Conservation (phyloP, 352 stramenopile species). For the Phytophthora cactorum region DNA sequence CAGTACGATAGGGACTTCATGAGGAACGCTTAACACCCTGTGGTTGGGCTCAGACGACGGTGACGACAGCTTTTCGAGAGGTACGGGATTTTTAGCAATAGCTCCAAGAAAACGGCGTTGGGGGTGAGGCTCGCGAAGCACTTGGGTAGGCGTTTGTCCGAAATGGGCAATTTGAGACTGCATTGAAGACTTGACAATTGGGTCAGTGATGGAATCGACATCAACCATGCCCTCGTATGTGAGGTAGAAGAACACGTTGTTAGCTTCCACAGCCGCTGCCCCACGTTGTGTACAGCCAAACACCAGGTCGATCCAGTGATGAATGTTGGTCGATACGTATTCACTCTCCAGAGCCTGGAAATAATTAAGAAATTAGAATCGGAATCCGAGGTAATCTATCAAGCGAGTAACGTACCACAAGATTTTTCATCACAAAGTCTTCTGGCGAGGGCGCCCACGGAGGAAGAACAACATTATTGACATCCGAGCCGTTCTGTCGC, state of each 20-base stretch:
- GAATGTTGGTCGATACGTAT: constrained; percentile 82
- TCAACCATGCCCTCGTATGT: constrained; percentile 99
- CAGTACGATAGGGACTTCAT: constrained; percentile 66
- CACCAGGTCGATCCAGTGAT: constrained; percentile 91
- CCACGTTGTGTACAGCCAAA: constrained; percentile 82
- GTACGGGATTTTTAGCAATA: neutral
- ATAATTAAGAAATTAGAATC: neutral
- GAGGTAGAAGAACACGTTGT: constrained; percentile 99
- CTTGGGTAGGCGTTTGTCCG: constrained; percentile 97
- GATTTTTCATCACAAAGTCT: constrained; percentile 88
- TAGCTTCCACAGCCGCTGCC: constrained; percentile 87
- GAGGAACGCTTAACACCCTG: constrained; percentile 53
- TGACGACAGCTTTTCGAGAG: constrained; percentile 4
- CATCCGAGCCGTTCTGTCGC: constrained; percentile 77
- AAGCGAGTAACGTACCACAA: constrained; percentile 53
- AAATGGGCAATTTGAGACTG: constrained; percentile 98
- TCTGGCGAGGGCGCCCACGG: constrained; percentile 84
- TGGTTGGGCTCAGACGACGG: constrained; percentile 9
- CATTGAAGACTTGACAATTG: constrained; percentile 93
- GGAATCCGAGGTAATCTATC: neutral
- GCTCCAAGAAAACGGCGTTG: constrained; percentile 39
- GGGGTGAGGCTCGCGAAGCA: constrained; percentile 92
- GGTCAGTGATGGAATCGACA: constrained; percentile 94
- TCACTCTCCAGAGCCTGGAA: constrained; percentile 83
- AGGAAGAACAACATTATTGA: constrained; percentile 96